A percentile compares a stretch with the other conserved stretches of the same genome.
Conservation (phyloP, 257 asterid species). For the Solanum clarkiae region DNA sequence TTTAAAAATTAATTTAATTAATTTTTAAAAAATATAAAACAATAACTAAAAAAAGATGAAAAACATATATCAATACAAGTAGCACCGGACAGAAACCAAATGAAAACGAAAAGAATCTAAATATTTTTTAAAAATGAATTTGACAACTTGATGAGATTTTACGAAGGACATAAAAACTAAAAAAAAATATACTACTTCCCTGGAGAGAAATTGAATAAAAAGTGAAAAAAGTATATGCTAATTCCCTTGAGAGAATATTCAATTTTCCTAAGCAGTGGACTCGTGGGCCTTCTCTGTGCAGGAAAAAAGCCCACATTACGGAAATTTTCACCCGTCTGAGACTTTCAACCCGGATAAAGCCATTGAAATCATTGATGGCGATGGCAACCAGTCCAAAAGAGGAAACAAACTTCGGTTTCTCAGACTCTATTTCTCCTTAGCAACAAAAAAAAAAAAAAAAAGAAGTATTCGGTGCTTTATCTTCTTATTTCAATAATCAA, state of each 20-base stretch:
- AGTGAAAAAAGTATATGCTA: neutral
- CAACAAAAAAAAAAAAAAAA: neutral
- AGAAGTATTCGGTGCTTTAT: neutral
- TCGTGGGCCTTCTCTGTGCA: neutral
- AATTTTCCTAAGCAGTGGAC: neutral
- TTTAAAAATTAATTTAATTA: too few relatives aligned
- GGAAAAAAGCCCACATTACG: neutral
- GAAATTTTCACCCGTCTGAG: neutral
- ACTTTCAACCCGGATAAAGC: neutral
- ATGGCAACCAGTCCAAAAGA: neutral
- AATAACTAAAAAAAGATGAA: too few relatives aligned
- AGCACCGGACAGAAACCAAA: too few relatives aligned
- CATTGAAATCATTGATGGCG: neutral
- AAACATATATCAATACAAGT: too few relatives aligned
- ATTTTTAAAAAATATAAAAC: too few relatives aligned
- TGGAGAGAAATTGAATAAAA: too few relatives aligned
- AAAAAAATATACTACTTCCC: neutral
- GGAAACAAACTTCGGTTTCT: neutral
- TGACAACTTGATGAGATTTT: neutral
- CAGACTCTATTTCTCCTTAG: neutral
- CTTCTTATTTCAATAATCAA: neutral
- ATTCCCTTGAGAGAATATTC: neutral
- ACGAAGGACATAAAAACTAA: neutral
- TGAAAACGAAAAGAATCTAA: too few relatives aligned
- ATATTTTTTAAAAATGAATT: neutral